Evolutionary conservation across 306 rosid genomes (phyloP), one percentile per base, ranked within the genome.

Genomic region (Dalbergia cochinchinensis): DNA sequence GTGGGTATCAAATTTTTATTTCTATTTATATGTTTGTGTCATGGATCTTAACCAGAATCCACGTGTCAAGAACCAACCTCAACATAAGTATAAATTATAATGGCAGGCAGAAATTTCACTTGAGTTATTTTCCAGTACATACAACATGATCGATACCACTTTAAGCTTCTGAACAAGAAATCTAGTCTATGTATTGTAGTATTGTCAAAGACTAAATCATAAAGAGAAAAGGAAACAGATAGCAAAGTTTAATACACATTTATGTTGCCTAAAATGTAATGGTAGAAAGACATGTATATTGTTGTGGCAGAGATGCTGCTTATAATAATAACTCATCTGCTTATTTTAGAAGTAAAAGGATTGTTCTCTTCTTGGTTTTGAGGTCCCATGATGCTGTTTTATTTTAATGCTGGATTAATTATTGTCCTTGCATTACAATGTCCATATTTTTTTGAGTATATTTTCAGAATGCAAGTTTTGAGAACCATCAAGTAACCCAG

Each of bases 381-480:
- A 55, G 71, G 50, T 71, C 64, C 62, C 59, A 8, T 66, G 78
- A 60, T 62, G 54, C 67, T 60, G 22, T 37, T 77, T 33, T 84
- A 22, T 62, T 77, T 14, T 19, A 13, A 67, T 54, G 64, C 20
- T 37, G 8, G 18, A 63, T 51, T 55, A 69, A 63, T 63, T 76
- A 19, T 68, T 66, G 33, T 26, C 69, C 47, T 33, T 78, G 83
- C 62, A 35, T 71, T 31, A 55, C 65, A 72, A 57, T 67, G 14
- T 37, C 10, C 74, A 53, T 69, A 64, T 66, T 82, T 71, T 37
- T 37, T 37, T 55, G 73, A 76, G 63, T 82, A 20, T 74, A 67
- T 64, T 82, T 64, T 77, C 86, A 91, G 92, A 84, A 71, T 77
- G 75, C 65, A 69, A 82, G 42, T 80, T 74, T 72, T 39, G 89